Percentiles rank a stretch among this genome's conserved stretches.
These are phyloP conservation scores for Coniferiporia weirii DNA, from an alignment of 1,284 basidiomycete species.

Conservation along the genomic window DNA sequence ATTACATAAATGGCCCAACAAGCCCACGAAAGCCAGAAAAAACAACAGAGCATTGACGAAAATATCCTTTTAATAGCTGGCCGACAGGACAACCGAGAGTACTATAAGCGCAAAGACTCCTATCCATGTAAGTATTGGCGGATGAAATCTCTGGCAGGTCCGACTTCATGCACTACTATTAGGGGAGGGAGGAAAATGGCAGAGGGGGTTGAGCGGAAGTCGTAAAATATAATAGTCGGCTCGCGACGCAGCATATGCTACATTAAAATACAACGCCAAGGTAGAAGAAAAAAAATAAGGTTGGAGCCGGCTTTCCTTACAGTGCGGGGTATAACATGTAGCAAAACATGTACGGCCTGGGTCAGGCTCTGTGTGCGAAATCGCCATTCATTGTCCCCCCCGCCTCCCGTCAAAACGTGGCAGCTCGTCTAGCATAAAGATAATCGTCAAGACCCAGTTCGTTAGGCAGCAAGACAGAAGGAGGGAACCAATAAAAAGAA, in stretches of 20 bases:
- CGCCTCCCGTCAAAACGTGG: not conserved
- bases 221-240: not conserved
- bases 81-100: too few relatives aligned
- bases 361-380: not conserved
- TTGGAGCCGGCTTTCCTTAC: not conserved
- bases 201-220: not conserved
- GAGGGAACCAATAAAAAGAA: not conserved
- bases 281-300: not conserved
- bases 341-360: too few relatives aligned
- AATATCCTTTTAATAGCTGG: too few relatives aligned
- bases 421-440: not conserved
- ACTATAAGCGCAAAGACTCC: too few relatives aligned
- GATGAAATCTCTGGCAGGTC: not conserved
- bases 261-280: not conserved
- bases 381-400: not conserved
- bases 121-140: too few relatives aligned
- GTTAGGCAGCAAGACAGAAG: not conserved
- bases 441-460: not conserved
- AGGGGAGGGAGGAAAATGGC: not conserved
- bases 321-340: not conserved
- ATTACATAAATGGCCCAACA: too few relatives aligned
- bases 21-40: too few relatives aligned
- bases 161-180: not conserved
- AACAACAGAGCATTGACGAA: too few relatives aligned
- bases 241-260: not conserved